Evolutionary conservation across 2,329 filamentous ascomycete genomes (phyloP).

Genomic region (Fusarium sp.): DNA sequence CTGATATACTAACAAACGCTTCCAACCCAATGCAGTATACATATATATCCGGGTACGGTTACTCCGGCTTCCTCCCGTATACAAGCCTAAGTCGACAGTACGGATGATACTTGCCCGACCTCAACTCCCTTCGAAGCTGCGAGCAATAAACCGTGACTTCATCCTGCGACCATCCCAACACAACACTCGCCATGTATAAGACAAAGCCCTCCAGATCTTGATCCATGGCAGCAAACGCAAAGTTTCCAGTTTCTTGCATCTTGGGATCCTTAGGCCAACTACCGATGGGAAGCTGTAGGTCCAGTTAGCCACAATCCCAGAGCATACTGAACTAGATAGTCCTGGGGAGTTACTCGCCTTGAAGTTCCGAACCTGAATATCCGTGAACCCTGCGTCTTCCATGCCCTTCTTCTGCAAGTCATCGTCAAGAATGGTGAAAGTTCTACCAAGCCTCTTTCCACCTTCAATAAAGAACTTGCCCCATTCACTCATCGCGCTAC

Average conservation of each 20-base stretch:
- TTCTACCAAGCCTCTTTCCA: neutral
- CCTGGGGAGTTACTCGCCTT: neutral
- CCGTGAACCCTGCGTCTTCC: neutral
- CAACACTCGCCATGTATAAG: conserved; percentile 4
- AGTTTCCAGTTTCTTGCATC: neutral
- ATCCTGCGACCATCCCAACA: conserved; percentile 19
- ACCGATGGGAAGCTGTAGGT: neutral
- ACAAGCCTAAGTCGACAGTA: conserved; percentile 20
- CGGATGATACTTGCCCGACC: neutral
- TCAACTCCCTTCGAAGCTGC: conserved; percentile 17
- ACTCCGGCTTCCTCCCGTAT: conserved; percentile 13
- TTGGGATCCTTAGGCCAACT: neutral
- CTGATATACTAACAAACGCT: neutral
- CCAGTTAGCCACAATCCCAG: no score
- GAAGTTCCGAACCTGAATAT: neutral
- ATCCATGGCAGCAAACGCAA: conserved; percentile 5
- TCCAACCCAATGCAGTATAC: neutral
- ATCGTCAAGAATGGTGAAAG: neutral
- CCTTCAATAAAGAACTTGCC: conserved; percentile 5
- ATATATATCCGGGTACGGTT: neutral
- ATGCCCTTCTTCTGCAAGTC: neutral
- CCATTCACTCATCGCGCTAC: conserved; percentile 1
- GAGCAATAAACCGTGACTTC: conserved; percentile 22
- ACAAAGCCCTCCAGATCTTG: neutral
- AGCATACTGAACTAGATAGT: fast-evolving